Evolutionary conservation across 805 yeast species (phyloP).

Genomic region (Maudiozyma serrabonitensis): DNA sequence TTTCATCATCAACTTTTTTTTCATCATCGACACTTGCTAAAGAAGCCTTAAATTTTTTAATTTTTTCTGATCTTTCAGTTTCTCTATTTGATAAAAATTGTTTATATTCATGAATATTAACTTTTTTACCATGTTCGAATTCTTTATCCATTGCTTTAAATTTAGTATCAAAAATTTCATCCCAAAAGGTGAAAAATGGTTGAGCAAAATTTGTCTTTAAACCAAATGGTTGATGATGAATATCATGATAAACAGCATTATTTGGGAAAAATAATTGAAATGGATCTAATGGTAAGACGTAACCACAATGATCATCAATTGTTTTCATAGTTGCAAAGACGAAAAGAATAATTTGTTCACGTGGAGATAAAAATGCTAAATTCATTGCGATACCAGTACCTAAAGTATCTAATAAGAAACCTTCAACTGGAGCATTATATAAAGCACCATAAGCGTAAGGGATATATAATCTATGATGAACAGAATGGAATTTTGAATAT

Average conservation of each 20-base stretch:
- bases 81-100: constrained; percentile 41
- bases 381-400: constrained; percentile 84
- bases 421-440: constrained; percentile 90
- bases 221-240: constrained; percentile 95
- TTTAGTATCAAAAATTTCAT: constrained; percentile 57
- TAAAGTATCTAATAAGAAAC: constrained; percentile 79
- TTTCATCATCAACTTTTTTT: constrained; percentile 1
- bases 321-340: constrained; percentile 92
- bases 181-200: constrained; percentile 96
- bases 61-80: constrained; percentile 17
- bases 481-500: constrained; percentile 79
- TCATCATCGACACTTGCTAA: constrained; percentile 1
- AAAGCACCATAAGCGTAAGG: constrained; percentile 97
- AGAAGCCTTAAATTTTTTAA: constrained; percentile 5
- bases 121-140: constrained; percentile 44
- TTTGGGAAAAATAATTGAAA: constrained; percentile 90
- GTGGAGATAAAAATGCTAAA: constrained; percentile 52
- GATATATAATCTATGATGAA: constrained; percentile 88
- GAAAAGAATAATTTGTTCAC: constrained; percentile 67
- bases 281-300: constrained; percentile 81
- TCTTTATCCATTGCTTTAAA: constrained; percentile 37
- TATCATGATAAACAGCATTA: constrained; percentile 91
- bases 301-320: constrained; percentile 98
- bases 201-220: constrained; percentile 88
- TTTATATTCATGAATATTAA: constrained; percentile 50